Percentiles rank a stretch among this genome's conserved stretches.
phyloP scores from a whole-genome alignment of 257 asterid genomes.

The Euphrasia confusa region DNA sequence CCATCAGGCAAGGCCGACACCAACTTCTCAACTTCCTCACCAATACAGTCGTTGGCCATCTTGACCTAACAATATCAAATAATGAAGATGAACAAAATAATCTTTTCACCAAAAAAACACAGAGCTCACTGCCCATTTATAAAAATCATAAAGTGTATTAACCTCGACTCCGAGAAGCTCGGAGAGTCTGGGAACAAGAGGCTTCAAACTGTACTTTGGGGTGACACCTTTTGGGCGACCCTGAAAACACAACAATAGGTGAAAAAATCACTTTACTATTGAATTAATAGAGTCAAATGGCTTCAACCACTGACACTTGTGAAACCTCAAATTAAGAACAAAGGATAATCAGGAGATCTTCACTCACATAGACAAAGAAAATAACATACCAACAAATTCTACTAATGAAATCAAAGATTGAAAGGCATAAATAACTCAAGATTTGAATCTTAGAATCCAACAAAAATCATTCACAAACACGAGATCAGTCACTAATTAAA shows the following conservation, averaged over 20 bases:
- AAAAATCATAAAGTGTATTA: background rate
- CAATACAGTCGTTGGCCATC: conserved; percentile 44
- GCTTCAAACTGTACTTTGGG: conserved; percentile 43
- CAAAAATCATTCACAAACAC: background rate
- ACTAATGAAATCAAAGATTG: background rate
- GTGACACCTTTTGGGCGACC: conserved; percentile 48
- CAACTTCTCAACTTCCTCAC: conserved; percentile 39
- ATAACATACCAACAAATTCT: background rate
- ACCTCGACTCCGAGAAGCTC: conserved; percentile 46
- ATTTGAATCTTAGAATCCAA: background rate
- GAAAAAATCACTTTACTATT: background rate
- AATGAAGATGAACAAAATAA: background rate
- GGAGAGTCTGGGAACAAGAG: conserved; percentile 45
- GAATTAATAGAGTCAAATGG: background rate
- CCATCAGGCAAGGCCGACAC: conserved; percentile 39
- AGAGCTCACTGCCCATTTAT: background rate
- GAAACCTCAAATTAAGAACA: too few relatives aligned
- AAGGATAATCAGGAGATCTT: too few relatives aligned
- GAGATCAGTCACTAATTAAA: conserved; percentile 13
- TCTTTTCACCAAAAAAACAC: background rate
- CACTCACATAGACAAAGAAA: too few relatives aligned
- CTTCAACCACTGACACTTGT: background rate
- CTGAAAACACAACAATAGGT: conserved; percentile 21
- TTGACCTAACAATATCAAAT: conserved; percentile 29
- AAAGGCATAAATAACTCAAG: too few relatives aligned